Percentiles rank a stretch among this genome's conserved stretches.
These are phyloP conservation scores for Camellia granthamiana DNA, from an alignment of 148 eudicot genomes.

Conservation along the genomic window DNA sequence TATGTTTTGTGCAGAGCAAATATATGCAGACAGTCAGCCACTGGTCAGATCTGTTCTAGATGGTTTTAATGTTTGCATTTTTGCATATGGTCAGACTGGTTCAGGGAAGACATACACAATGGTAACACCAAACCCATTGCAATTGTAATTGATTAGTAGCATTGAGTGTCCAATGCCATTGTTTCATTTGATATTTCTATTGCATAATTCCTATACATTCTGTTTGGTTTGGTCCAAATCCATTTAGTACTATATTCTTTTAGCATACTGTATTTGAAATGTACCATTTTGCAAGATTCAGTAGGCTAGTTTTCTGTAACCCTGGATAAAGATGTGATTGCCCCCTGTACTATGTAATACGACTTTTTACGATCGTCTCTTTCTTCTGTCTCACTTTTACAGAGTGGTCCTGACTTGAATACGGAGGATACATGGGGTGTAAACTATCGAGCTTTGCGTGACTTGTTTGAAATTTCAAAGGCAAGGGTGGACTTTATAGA, in stretches of 20 bases:
- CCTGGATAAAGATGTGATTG: neutral
- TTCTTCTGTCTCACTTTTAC: slow-evolving; percentile 3
- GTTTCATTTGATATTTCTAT: neutral
- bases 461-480: slow-evolving; percentile 74
- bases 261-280: neutral
- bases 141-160: neutral
- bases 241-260: neutral
- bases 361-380: neutral
- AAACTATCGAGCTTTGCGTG: slow-evolving; percentile 78
- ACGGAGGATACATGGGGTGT: slow-evolving; percentile 93
- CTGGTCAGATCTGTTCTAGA: slow-evolving; percentile 87
- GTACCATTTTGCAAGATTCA: neutral
- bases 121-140: slow-evolving; percentile 42
- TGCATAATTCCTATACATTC: neutral
- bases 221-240: slow-evolving; percentile 4
- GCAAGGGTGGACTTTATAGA: slow-evolving; percentile 55
- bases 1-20: slow-evolving; percentile 61
- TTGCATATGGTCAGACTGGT: slow-evolving; percentile 98
- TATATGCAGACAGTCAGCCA: slow-evolving; percentile 83
- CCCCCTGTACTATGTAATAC: neutral
- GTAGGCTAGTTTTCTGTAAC: neutral
- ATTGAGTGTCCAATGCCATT: neutral
- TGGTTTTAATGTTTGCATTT: slow-evolving; percentile 91
- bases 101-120: slow-evolving; percentile 99
- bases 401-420: slow-evolving; percentile 96